phyloP scores from a whole-genome alignment of 2,329 filamentous ascomycete genomes.

The Pseudocercospora musae region DNA sequence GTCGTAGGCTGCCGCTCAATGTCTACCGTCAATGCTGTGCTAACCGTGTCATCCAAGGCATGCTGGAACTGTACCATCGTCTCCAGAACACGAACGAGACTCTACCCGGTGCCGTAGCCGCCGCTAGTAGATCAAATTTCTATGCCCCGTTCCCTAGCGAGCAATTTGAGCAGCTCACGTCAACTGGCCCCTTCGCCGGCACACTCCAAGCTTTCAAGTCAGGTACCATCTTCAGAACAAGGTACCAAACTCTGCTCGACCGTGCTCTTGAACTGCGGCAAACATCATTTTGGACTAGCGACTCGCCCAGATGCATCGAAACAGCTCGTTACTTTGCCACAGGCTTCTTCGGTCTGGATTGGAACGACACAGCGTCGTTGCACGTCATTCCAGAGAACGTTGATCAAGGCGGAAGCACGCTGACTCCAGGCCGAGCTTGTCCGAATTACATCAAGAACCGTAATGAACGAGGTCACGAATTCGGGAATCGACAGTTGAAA shows the following conservation, averaged over 20 bases:
- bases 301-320: constrained; percentile 53
- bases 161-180: constrained; percentile 54
- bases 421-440: constrained; percentile 54
- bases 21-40: background rate
- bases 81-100: constrained; percentile 42
- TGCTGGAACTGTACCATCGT: constrained; percentile 47
- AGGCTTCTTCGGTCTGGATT: constrained; percentile 55
- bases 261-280: constrained; percentile 26
- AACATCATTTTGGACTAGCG: constrained; percentile 55
- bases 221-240: constrained; percentile 52
- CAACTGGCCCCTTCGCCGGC: constrained; percentile 56
- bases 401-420: constrained; percentile 52
- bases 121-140: constrained; percentile 55
- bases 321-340: constrained; percentile 55
- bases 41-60: constrained; percentile 37
- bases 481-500: constrained; percentile 48
- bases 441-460: constrained; percentile 38
- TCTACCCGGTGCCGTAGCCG: constrained; percentile 51
- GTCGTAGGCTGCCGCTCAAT: constrained; percentile 27
- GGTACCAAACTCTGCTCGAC: constrained; percentile 49
- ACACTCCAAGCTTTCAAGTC: constrained; percentile 53
- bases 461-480: constrained; percentile 45
- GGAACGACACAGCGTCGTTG: constrained; percentile 42
- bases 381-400: constrained; percentile 53
- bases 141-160: constrained; percentile 46